Evolutionary conservation across 192 early-diverging fungal genomes (phyloP).

Genomic region (Backusella psychrophila): DNA sequence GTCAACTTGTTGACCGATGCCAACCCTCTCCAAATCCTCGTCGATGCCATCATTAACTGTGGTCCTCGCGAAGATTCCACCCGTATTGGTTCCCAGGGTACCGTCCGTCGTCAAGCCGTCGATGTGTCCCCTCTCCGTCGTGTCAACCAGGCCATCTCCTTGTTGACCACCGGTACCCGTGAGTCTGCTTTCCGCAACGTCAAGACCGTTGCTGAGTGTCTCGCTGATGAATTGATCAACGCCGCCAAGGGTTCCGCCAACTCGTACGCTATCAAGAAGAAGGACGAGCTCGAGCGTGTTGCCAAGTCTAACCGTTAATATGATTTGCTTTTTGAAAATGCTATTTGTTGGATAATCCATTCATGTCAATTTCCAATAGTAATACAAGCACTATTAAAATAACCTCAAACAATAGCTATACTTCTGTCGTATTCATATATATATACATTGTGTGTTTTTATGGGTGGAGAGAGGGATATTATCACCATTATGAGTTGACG

Average conservation of each 20-base stretch:
- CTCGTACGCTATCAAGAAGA: conserved; percentile 99
- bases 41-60: conserved; percentile 99
- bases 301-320: conserved; percentile 56
- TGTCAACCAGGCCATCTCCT: conserved; percentile 94
- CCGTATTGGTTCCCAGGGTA: conserved; percentile 97
- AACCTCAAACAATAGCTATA: background rate
- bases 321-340: background rate
- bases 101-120: conserved; percentile 99
- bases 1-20: conserved; percentile 97
- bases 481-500: too few relatives aligned
- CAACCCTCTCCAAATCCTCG: conserved; percentile 98
- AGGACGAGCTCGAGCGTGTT: conserved; percentile 96
- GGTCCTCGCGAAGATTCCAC: conserved; percentile 99
- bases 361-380: background rate
- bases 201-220: conserved; percentile 99
- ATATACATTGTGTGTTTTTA: background rate
- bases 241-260: conserved; percentile 96
- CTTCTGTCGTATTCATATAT: background rate
- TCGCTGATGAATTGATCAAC: conserved; percentile 99
- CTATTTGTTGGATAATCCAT: background rate
- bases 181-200: conserved; percentile 99
- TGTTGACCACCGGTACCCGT: conserved; percentile 96
- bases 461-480: background rate
- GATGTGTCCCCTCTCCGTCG: conserved; percentile 98
- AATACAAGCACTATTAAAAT: background rate